Evolutionary conservation across 257 asterid genomes (phyloP), one percentile per base, ranked within the genome.

Genomic region (Capsicum baccatum): DNA sequence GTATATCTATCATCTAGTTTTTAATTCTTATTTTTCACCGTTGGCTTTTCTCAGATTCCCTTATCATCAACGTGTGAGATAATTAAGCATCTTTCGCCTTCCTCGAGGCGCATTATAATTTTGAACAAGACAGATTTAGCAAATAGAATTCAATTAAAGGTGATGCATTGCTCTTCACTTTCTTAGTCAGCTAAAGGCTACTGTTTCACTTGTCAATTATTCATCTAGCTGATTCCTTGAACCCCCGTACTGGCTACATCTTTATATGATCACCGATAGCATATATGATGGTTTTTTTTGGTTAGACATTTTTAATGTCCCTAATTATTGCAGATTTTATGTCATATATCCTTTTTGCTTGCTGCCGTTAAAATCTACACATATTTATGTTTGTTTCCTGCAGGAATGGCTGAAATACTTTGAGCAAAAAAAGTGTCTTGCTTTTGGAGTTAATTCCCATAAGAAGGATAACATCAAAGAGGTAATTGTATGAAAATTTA

Each of bases 361-460:
- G 33, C 33, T 26, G 33, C 33, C 33, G 33, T 26, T 26, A 35
- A 47, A 64, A 52, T 85, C 1, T 2, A 37, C 19, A 9, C 42
- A 54, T 59, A 42, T 55, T 79, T 60, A 69, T 15, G 39, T 69
- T 17, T 47, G 71, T 84, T 57, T 83, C 79, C 59, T 82, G 85
- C 92, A 93, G 98, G 94, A 91, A 80, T 96, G 99, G 99, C 83
- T 87, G 19, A 85, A 57, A 48, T 92, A 87, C 85, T 91, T 92
- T 48, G 89, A 90, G 86, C 85, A 84, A 73, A 92, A 87, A n/a
- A 89, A 89, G 50, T 84, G 82, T 79, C 70, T 52, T 80, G 91
- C 87, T 48, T 87, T 93, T 82, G 97, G 92, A 89, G 97, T 94
- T 81, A 95, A 94, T 90, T 89, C 99, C 57, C 97, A 95, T 83